These are phyloP conservation scores for Porcisia hertigi DNA, from an alignment of 208 protist genomes.

Conservation along the genomic window DNA sequence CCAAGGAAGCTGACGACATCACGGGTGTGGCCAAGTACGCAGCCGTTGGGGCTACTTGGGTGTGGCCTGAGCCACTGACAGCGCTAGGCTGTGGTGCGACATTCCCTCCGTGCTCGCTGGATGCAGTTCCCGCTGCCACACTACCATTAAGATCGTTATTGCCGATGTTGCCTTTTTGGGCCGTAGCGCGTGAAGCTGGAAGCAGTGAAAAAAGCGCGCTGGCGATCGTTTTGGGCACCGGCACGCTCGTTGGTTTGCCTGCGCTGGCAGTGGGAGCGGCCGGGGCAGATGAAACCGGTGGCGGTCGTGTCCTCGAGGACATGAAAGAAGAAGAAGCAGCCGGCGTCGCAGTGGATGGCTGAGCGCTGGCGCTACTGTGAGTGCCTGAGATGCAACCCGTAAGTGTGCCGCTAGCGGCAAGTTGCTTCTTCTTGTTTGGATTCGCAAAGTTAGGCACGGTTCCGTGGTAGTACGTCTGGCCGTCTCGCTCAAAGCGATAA, in stretches of 20 bases:
- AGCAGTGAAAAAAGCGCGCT: constrained; percentile 32
- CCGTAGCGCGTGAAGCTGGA: constrained; percentile 13
- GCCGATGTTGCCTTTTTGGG: background rate
- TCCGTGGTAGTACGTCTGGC: constrained; percentile 76
- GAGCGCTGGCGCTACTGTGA: background rate
- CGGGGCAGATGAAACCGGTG: background rate
- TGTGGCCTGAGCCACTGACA: background rate
- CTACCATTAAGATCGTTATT: background rate
- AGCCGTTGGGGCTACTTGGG: background rate
- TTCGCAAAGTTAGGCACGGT: constrained; percentile 86
- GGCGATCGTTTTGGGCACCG: constrained; percentile 19
- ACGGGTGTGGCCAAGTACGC: constrained; percentile 54
- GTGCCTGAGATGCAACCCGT: background rate
- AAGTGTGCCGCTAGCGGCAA: background rate
- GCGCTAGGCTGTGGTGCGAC: background rate
- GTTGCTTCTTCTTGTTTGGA: constrained; percentile 66
- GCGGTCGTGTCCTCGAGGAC: constrained; percentile 4
- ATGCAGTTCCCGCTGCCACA: background rate
- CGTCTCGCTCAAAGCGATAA: constrained; percentile 73
- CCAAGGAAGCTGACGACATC: constrained; percentile 26
- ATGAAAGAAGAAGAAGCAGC: background rate
- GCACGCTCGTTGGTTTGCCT: constrained; percentile 12
- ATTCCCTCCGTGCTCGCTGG: background rate
- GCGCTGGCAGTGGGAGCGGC: background rate
- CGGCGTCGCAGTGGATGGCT: background rate